Conservation (phyloP, 495 filamentous ascomycete genomes). For the Stereocaulon alpinum region DNA sequence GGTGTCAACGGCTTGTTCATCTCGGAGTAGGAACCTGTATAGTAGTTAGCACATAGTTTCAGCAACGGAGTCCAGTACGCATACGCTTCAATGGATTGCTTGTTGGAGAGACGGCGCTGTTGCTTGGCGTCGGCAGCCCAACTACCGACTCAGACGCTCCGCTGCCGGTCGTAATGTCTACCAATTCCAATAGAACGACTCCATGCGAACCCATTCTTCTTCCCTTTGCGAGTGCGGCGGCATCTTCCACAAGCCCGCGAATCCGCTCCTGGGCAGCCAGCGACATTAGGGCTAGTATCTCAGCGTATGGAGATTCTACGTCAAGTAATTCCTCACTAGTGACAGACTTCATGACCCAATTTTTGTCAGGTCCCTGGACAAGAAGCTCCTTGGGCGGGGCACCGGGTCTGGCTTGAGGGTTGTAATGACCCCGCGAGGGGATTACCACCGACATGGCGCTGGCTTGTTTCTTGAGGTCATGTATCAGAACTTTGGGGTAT, state of each 20-base stretch:
- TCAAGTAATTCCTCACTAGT: conserved; percentile 54
- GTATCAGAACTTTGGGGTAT: conserved; percentile 37
- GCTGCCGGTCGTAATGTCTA: conserved; percentile 46
- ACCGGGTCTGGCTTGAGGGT: conserved; percentile 38
- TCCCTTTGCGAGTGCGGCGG: conserved; percentile 49
- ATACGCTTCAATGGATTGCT: conserved; percentile 55
- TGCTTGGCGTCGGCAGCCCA: conserved; percentile 24
- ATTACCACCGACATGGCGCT: conserved; percentile 40
- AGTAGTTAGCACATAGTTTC: conserved; percentile 16
- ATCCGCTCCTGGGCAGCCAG: conserved; percentile 64
- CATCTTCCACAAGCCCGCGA: conserved; percentile 59
- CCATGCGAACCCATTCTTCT: conserved; percentile 66
- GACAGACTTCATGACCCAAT: conserved; percentile 46
- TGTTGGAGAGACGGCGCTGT: conserved; percentile 37
- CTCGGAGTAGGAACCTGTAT: conserved; percentile 30
- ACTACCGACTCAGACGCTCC: conserved; percentile 27
- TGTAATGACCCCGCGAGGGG: conserved; percentile 51
- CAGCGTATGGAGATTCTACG: conserved; percentile 52
- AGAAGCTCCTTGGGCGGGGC: conserved; percentile 27
- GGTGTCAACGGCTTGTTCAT: conserved; percentile 19
- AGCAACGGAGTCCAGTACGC: conserved; percentile 6
- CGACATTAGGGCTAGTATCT: conserved; percentile 66
- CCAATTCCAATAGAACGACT: conserved; percentile 56
- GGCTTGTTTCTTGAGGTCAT: conserved; percentile 39
- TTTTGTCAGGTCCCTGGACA: conserved; percentile 20